Conservation (phyloP, 2,329 filamentous ascomycete genomes). For the Penicillium sumatraense region DNA sequence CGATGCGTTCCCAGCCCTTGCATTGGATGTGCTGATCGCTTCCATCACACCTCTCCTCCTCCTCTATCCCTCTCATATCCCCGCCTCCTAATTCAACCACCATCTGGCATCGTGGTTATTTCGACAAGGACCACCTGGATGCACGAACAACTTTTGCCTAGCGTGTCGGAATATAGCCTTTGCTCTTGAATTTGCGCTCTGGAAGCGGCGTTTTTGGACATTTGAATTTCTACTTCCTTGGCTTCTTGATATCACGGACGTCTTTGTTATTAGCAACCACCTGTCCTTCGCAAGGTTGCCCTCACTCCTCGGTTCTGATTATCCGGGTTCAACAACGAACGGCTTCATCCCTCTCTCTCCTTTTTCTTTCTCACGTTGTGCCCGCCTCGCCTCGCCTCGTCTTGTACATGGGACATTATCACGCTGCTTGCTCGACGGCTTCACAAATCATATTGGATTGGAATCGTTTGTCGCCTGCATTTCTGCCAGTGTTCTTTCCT, state of each 20-base stretch:
- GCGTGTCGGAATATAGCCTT: not conserved
- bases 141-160: conserved; percentile 14
- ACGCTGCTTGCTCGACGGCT: not conserved
- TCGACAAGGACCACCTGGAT: conserved; percentile 16
- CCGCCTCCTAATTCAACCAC: too few relatives aligned
- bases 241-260: conserved; percentile 7
- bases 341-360: not conserved
- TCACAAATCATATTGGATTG: not conserved
- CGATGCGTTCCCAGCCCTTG: not conserved
- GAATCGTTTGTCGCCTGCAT: not conserved
- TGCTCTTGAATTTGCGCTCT: conserved; percentile 20
- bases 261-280: not conserved
- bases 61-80: not conserved
- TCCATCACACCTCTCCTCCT: not conserved
- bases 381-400: not conserved
- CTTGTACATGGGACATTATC: conserved; percentile 13
- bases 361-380: not conserved
- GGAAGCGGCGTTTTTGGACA: conserved; percentile 25
- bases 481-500: conserved; percentile 4
- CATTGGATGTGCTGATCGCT: not conserved
- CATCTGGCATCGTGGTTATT: conserved; percentile 10
- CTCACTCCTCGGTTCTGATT: not conserved
- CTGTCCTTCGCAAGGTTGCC: too few relatives aligned
- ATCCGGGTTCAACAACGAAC: not conserved
- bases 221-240: conserved; percentile 3